Conservation (phyloP, 2,329 filamentous ascomycete genomes). For the Fusarium oxysporum region DNA sequence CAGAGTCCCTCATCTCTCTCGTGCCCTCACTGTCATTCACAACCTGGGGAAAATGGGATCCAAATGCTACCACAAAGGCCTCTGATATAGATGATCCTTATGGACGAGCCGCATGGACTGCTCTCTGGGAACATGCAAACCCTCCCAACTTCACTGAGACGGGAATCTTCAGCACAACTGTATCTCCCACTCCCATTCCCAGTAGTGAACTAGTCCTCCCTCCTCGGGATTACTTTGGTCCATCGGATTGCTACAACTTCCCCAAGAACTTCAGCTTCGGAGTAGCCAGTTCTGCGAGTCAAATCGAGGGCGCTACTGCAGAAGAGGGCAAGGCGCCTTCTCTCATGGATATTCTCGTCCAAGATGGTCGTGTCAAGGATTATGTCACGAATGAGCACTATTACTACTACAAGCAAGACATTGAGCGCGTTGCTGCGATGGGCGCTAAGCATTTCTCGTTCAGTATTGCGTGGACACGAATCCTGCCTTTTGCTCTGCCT, state of each 20-base stretch:
- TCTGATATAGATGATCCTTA: conserved; percentile 48
- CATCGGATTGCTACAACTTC: conserved; percentile 62
- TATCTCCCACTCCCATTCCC: conserved; percentile 65
- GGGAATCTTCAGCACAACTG: conserved; percentile 58
- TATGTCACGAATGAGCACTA: conserved; percentile 63
- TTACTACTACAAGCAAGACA: conserved; percentile 68
- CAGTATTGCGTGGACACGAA: conserved; percentile 63
- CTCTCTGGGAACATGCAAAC: conserved; percentile 49
- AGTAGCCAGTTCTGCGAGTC: conserved; percentile 60
- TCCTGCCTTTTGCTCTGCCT: conserved; percentile 62
- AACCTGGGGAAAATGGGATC: conserved; percentile 52
- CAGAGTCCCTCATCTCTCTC: conserved; percentile 43
- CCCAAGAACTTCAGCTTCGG: conserved; percentile 60
- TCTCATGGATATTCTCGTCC: conserved; percentile 56
- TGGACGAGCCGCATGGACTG: conserved; percentile 49
- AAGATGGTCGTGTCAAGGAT: conserved; percentile 42
- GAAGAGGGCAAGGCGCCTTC: conserved; percentile 57
- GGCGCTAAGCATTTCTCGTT: conserved; percentile 65
- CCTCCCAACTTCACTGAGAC: conserved; percentile 51
- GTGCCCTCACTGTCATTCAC: conserved; percentile 47
- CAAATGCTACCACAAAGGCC: conserved; percentile 43
- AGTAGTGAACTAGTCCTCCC: conserved; percentile 66
- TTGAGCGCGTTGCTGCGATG: conserved; percentile 63
- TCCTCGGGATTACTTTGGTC: conserved; percentile 62
- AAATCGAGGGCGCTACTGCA: conserved; percentile 60